These are phyloP conservation scores for Pilasporangium apinafurcum DNA, from an alignment of 352 stramenopile species.

Conservation along the genomic window DNA sequence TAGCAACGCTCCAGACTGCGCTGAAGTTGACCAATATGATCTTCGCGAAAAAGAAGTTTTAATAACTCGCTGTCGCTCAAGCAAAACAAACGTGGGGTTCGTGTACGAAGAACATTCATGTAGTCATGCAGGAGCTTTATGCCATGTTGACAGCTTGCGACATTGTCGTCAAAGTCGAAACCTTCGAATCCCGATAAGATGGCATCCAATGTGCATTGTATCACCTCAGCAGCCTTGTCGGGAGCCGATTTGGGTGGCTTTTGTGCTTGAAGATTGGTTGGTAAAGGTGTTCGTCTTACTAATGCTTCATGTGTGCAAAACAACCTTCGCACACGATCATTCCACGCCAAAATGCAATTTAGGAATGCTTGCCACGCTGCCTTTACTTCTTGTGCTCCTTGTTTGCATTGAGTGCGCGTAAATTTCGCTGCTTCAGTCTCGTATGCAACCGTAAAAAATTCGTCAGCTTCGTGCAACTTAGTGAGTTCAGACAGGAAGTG, in stretches of 20 bases:
- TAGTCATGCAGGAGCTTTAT: conserved; percentile 33
- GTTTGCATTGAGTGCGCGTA: neutral
- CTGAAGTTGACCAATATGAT: conserved; percentile 20
- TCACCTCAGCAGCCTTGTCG: conserved; percentile 8
- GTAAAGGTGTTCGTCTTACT: neutral
- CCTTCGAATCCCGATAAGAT: conserved; percentile 35
- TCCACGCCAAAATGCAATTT: conserved; percentile 3
- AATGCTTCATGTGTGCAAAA: conserved; percentile 1
- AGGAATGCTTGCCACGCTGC: conserved; percentile 6
- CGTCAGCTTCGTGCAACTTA: conserved; percentile 51
- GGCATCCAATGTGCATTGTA: conserved; percentile 24
- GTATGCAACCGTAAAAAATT: conserved; percentile 36
- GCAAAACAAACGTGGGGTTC: conserved; percentile 30
- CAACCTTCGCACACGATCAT: conserved; percentile 2
- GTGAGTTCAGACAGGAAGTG: conserved; percentile 31
- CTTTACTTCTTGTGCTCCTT: conserved; percentile 9
- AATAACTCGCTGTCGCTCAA: conserved; percentile 33
- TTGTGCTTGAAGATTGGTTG: conserved; percentile 5
- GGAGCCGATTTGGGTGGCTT: conserved; percentile 4
- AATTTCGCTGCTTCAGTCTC: conserved; percentile 1
- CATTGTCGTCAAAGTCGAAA: conserved; percentile 47
- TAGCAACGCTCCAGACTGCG: conserved; percentile 29
- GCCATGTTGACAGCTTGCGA: conserved; percentile 26
- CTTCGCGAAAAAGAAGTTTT: conserved; percentile 29
- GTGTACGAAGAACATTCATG: conserved; percentile 21